phyloP scores from a whole-genome alignment of 1,139 yeast species.

The Saccharomycopsis phalli region DNA sequence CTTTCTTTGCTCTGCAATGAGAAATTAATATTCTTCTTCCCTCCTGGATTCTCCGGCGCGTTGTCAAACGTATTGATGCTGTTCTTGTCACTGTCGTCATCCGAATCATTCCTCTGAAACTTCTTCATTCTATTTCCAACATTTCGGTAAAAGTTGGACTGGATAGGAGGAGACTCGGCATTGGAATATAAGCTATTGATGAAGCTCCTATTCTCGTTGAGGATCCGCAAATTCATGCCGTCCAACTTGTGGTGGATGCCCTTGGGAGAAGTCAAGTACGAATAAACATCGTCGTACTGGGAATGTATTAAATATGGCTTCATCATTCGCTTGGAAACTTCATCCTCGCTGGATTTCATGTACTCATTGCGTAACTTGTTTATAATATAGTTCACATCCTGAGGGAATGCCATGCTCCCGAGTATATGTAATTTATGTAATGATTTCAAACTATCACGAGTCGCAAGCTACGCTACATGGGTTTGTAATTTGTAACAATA shows the following conservation, averaged over 20 bases:
- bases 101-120: neutral
- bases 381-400: conserved; percentile 17
- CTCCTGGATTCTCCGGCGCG: conserved; percentile 1
- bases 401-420: conserved; percentile 18
- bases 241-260: conserved; percentile 5
- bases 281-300: conserved; percentile 8
- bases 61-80: neutral
- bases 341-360: conserved; percentile 8
- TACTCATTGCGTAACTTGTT: conserved; percentile 18
- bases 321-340: conserved; percentile 16
- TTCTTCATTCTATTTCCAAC: neutral
- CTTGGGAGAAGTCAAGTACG: neutral
- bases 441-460: too few relatives aligned
- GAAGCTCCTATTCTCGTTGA: conserved; percentile 7
- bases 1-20: neutral
- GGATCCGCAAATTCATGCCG: conserved; percentile 7
- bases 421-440: too few relatives aligned
- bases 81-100: conserved; percentile 1
- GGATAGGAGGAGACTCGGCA: conserved; percentile 19
- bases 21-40: conserved; percentile 1
- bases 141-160: conserved; percentile 15
- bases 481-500: too few relatives aligned
- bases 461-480: too few relatives aligned
- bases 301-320: conserved; percentile 14
- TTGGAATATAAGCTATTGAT: conserved; percentile 9